Conservation (phyloP, 2,329 filamentous ascomycete species). For the Aspergillus jensenii region DNA sequence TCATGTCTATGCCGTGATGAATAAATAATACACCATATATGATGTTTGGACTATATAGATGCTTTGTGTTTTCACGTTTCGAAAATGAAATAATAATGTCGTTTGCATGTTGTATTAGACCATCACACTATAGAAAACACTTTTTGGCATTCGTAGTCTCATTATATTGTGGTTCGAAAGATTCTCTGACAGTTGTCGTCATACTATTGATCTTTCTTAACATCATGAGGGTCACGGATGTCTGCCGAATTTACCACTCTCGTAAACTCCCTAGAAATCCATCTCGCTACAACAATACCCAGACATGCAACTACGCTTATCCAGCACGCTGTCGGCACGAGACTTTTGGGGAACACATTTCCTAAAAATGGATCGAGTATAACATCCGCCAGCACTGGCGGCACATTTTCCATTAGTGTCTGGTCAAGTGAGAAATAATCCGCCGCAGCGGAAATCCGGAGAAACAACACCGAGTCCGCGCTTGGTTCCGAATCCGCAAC, state of each 20-base stretch:
- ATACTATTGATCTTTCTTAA: constrained; percentile 21
- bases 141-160: background rate
- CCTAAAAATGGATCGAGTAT: constrained; percentile 83
- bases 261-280: constrained; percentile 26
- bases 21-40: background rate
- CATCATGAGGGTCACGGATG: background rate
- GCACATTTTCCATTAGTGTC: constrained; percentile 72
- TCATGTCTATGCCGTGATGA: background rate
- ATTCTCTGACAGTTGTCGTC: background rate
- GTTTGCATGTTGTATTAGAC: background rate
- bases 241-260: constrained; percentile 18
- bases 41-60: background rate
- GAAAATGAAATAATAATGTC: background rate
- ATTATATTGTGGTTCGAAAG: background rate
- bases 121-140: background rate
- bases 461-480: constrained; percentile 61
- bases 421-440: constrained; percentile 79
- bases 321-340: constrained; percentile 71
- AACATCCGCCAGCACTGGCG: constrained; percentile 73
- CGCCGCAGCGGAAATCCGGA: constrained; percentile 73
- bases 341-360: constrained; percentile 75
- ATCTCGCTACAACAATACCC: constrained; percentile 48
- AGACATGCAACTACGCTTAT: constrained; percentile 60
- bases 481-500: constrained; percentile 21
- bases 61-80: background rate